Evolutionary conservation across 139 green algal species (phyloP).

Genomic region (Yamagishiella unicocca): DNA sequence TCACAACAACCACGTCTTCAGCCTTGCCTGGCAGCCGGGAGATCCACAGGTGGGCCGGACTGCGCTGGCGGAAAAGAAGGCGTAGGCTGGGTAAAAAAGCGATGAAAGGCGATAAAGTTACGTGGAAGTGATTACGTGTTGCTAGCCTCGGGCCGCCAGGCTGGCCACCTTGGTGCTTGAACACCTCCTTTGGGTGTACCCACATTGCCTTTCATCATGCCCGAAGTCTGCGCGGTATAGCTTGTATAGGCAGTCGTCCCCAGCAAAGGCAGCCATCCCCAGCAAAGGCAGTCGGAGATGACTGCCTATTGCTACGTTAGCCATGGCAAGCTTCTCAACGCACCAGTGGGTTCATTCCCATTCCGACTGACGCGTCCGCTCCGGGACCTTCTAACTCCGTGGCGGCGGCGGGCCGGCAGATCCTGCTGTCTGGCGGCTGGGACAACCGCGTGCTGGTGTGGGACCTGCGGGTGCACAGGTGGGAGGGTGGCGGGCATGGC

Average conservation of each 20-base stretch:
- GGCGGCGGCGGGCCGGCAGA: slow-evolving; percentile 27
- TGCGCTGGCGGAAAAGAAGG: not conserved
- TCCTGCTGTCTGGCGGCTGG: slow-evolving; percentile 72
- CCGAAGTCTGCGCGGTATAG: too few species aligned
- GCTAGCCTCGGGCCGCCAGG: too few species aligned
- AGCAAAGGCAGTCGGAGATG: too few species aligned
- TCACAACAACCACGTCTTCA: slow-evolving; percentile 65
- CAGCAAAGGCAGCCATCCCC: too few species aligned
- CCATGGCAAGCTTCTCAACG: too few species aligned
- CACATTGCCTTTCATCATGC: too few species aligned
- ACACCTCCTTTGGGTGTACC: too few species aligned
- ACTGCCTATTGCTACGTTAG: too few species aligned
- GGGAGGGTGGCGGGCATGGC: not conserved
- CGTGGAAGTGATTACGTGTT: not conserved
- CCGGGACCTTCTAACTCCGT: not conserved
- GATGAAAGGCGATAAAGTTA: not conserved
- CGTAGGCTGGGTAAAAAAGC: not conserved
- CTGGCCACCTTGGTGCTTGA: too few species aligned
- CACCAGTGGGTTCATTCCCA: too few species aligned
- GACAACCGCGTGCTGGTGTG: slow-evolving; percentile 76
- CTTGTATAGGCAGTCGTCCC: too few species aligned
- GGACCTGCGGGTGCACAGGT: slow-evolving; percentile 66
- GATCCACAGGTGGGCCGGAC: slow-evolving; percentile 51
- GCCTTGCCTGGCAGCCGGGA: slow-evolving; percentile 58
- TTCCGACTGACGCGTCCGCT: too few species aligned